Evolutionary conservation across 2,329 filamentous ascomycete genomes (phyloP).

Genomic region (Fonsecaea pugnacius): DNA sequence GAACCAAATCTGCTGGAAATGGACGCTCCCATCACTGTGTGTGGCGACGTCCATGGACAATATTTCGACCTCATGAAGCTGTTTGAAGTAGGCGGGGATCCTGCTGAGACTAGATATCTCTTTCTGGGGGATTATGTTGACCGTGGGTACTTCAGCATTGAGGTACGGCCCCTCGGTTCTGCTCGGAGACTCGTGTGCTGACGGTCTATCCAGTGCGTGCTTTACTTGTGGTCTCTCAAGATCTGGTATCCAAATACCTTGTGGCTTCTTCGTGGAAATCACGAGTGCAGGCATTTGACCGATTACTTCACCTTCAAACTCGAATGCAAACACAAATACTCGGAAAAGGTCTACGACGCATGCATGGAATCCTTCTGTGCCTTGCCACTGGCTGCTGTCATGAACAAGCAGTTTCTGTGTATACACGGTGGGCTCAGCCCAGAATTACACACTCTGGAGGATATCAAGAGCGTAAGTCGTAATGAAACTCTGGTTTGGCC

Average conservation of each 20-base stretch:
- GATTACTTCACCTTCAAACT: conserved; percentile 99
- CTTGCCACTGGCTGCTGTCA: conserved; percentile 89
- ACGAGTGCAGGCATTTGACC: conserved; percentile 97
- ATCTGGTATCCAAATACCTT: conserved; percentile 98
- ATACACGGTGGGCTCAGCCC: conserved; percentile 97
- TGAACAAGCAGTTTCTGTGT: conserved; percentile 99
- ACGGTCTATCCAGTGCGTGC: conserved; percentile 68
- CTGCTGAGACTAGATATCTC: conserved; percentile 92
- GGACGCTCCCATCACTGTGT: conserved; percentile 98
- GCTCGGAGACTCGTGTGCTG: conserved; percentile 36
- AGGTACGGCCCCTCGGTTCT: conserved; percentile 56
- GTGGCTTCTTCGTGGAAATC: conserved; percentile 95
- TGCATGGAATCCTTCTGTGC: conserved; percentile 99
- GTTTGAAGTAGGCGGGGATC: conserved; percentile 97
- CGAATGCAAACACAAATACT: conserved; percentile 99
- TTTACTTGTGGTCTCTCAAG: conserved; percentile 97
- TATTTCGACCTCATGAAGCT: conserved; percentile 99
- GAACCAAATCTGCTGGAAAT: conserved; percentile 98
- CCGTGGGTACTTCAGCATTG: conserved; percentile 97
- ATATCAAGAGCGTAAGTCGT: conserved; percentile 77
- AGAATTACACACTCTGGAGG: conserved; percentile 92
- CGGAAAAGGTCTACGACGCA: conserved; percentile 91
- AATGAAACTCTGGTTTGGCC: background rate
- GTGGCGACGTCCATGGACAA: conserved; percentile 96
- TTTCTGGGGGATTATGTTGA: conserved; percentile 99